Evolutionary conservation across 108 stramenopile species (phyloP), one percentile per base, ranked within the genome.

Genomic region (Seminavis robusta): DNA sequence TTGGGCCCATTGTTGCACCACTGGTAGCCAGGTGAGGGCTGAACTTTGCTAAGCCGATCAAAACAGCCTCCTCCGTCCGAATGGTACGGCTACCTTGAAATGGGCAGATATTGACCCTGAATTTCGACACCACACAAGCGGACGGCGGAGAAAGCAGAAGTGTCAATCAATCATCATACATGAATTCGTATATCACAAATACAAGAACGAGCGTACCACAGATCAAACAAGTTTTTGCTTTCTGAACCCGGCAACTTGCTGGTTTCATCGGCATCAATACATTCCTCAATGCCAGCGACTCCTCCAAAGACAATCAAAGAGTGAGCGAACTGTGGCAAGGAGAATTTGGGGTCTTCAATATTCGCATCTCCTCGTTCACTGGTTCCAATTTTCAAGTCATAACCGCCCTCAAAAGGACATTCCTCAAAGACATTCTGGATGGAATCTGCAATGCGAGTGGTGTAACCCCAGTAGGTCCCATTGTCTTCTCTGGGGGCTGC

Each of bases 401-500:
- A 97, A 16, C 92, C 93, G 6, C 76, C 92, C 56, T 69, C 80
- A 63, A 68, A 94, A 0, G 94, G 95, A 45, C 94, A 91, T 34
- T 90, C 86, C 24, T 93, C 80, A 28, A 97, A 86, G 19, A 93
- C 89, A 24, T 81, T 90, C 21, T 70, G 77, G 47, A 97, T 85
- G 10, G 84, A 83, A 16, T 62, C 63, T 19, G 95, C 98, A 67
- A 96, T 54, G 25, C 98, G 73, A 19, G 92, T 94, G 8, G 76
- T 73, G 60, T 96, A 98, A 0, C 98, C 98, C 96, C 98, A 98
- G 61, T 97, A 98, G 13, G 85, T 90, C 15, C 98, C 98, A 33
- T 84, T 76, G 50, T 80, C 77, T 55, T 95, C 92, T 24, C 93
- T 69, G 0, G 95, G 95, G 45, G 84, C 78, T 8, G 81, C 81